These are phyloP conservation scores for Saururus chinensis DNA, from an alignment of 164 flowering plant species.

Conservation along the genomic window DNA sequence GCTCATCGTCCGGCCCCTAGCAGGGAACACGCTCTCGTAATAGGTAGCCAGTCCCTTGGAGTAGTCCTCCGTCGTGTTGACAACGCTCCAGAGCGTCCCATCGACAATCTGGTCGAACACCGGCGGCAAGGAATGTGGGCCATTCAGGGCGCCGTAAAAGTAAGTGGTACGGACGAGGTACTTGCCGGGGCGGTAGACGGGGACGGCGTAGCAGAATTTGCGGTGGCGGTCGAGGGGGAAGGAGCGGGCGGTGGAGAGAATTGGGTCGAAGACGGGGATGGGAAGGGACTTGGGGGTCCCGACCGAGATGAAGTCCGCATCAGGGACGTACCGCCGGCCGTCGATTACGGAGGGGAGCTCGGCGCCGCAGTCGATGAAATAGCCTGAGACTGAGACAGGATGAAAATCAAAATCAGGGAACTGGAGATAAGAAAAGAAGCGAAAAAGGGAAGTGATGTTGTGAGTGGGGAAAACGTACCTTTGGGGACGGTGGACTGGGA, in stretches of 20 bases:
- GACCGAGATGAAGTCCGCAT: constrained; percentile 30
- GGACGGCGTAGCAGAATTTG: constrained; percentile 67
- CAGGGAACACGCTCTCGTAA: constrained; percentile 74
- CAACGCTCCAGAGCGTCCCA: constrained; percentile 76
- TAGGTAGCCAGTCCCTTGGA: constrained; percentile 29
- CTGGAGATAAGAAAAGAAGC: not conserved
- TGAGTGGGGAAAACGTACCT: constrained; percentile 16
- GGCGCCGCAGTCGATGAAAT: constrained; percentile 70
- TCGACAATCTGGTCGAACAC: constrained; percentile 89
- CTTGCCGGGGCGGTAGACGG: constrained; percentile 32
- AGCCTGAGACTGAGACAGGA: constrained; percentile 22
- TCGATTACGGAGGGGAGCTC: constrained; percentile 14
- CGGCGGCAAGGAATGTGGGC: constrained; percentile 40
- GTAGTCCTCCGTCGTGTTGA: constrained; percentile 79
- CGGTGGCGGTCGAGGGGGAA: constrained; percentile 36
- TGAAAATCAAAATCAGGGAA: not conserved
- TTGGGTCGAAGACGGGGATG: constrained; percentile 17
- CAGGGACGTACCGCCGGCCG: constrained; percentile 56
- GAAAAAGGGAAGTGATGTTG: not conserved
- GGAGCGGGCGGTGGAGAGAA: constrained; percentile 63
- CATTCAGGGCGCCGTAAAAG: constrained; percentile 69
- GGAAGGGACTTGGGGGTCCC: constrained; percentile 38
- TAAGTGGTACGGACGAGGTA: constrained; percentile 76
- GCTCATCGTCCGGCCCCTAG: constrained; percentile 63
- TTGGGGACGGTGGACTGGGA: constrained; percentile 27